These are phyloP conservation scores for Ceratocystis ficicola DNA, from an alignment of 2,329 filamentous ascomycete genomes.

Conservation along the genomic window DNA sequence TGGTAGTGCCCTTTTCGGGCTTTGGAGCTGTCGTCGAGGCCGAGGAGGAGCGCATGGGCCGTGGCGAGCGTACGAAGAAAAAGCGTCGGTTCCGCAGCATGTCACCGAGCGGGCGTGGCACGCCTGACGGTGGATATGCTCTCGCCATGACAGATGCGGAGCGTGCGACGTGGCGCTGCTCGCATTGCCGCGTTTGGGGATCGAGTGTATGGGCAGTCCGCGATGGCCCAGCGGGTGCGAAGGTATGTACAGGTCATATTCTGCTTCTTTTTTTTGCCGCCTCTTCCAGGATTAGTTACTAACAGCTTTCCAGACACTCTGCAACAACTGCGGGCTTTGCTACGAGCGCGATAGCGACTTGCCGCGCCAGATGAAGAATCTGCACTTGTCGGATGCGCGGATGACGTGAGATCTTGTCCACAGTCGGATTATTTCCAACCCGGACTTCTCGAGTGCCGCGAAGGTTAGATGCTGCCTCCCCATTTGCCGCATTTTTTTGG, in stretches of 20 bases:
- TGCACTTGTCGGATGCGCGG: constrained; percentile 28
- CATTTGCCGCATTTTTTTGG: too few relatives aligned
- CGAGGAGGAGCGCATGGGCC: constrained; percentile 74
- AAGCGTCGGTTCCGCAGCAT: constrained; percentile 84
- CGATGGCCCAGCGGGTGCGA: constrained; percentile 73
- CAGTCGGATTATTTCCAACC: background rate
- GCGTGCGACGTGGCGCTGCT: constrained; percentile 72
- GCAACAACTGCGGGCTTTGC: constrained; percentile 81
- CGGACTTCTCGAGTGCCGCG: too few relatives aligned
- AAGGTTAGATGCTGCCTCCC: background rate
- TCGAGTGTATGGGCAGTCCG: constrained; percentile 88
- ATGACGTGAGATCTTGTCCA: background rate
- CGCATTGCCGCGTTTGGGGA: constrained; percentile 78
- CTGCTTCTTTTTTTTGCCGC: constrained; percentile 21
- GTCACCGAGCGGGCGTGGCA: constrained; percentile 68
- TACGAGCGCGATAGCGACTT: constrained; percentile 80
- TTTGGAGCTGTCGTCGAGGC: constrained; percentile 42
- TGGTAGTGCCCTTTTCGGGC: constrained; percentile 52
- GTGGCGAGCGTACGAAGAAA: constrained; percentile 88
- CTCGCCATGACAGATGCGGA: constrained; percentile 63
- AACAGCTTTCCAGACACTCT: constrained; percentile 52
- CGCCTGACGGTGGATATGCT: constrained; percentile 67
- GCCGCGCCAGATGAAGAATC: constrained; percentile 41
- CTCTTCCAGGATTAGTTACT: constrained; percentile 21
- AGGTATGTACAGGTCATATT: constrained; percentile 44